phyloP scores from a whole-genome alignment of 495 filamentous ascomycete species.

The Talaromyces trachyspermus region DNA sequence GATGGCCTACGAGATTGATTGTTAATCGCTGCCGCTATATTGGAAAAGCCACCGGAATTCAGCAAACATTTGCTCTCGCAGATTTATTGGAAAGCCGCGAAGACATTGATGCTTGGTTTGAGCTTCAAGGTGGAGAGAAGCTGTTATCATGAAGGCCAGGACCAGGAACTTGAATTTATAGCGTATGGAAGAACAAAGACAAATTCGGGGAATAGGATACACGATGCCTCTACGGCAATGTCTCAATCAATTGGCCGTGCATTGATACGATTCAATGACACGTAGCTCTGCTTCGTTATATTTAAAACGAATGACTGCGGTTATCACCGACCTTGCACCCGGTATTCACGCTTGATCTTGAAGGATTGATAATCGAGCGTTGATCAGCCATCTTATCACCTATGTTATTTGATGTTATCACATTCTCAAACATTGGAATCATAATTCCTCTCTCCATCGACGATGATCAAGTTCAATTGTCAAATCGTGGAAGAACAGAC shows the following conservation, averaged over 20 bases:
- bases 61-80: not conserved
- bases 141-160: not conserved
- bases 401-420: not conserved
- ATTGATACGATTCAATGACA: too few relatives aligned
- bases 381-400: not conserved
- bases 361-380: too few relatives aligned
- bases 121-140: not conserved
- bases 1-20: not conserved
- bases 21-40: not conserved
- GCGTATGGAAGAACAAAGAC: too few relatives aligned
- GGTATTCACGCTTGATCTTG: too few relatives aligned
- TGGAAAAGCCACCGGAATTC: not conserved
- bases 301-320: too few relatives aligned
- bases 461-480: too few relatives aligned
- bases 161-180: too few relatives aligned
- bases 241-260: too few relatives aligned
- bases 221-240: too few relatives aligned
- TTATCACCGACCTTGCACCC: too few relatives aligned
- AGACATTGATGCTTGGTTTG: conserved; percentile 1
- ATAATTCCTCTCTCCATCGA: not conserved
- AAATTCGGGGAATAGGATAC: too few relatives aligned
- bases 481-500: too few relatives aligned
- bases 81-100: conserved; percentile 1
- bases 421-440: not conserved
- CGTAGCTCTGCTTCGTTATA: not conserved